Evolutionary conservation across 176 grass and related monocot genomes (phyloP), one percentile per base, ranked within the genome.

Genomic region (Tuctoria greenei): DNA sequence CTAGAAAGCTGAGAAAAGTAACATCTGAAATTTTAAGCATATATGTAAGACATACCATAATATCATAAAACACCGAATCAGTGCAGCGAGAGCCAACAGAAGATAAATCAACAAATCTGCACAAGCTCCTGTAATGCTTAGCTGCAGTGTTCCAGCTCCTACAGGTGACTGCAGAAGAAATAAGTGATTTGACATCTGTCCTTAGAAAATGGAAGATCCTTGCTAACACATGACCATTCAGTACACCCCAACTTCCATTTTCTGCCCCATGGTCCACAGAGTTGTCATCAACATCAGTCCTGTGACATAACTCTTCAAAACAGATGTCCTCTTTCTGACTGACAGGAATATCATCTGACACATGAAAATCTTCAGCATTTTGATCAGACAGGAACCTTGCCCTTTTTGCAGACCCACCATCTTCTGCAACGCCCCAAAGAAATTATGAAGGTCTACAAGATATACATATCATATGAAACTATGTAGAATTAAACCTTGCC

Each of bases 171-270:
- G 95, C 82, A 75, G 89, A 95, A 63, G 86, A 99, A 52, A 94
- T 61, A 78, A 99, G 83, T 56, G 95, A 95, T 75, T 87, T 99
- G 61, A 85, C 64, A 54, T 99, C 95, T 75, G 79, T 83, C 78
- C 88, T 90, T 50, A 99, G 84, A 77, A 90, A 92, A 90, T 99
- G 95, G 56, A 99, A 95, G 71, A 95, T 80, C 79, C 95, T 95
- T 40, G 87, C 86, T 82, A 99, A 79, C 60, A 95, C 82, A 51
- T 46, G 69, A 27, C 79, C 73, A 66, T 84, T 79, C 76, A 99
- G 77, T 51, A 84, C 51, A 47, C 85, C 85, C 96, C 92, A 99
- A 80, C 76, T 86, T 60, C 64, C 85, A 86, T 73, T 84, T 75
- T 84, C 73, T 28, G 31, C 56, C 27, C 35, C 21, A 13, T 36